Conservation (phyloP, 805 yeast species). For the Cyberlindnera bimundalis region DNA sequence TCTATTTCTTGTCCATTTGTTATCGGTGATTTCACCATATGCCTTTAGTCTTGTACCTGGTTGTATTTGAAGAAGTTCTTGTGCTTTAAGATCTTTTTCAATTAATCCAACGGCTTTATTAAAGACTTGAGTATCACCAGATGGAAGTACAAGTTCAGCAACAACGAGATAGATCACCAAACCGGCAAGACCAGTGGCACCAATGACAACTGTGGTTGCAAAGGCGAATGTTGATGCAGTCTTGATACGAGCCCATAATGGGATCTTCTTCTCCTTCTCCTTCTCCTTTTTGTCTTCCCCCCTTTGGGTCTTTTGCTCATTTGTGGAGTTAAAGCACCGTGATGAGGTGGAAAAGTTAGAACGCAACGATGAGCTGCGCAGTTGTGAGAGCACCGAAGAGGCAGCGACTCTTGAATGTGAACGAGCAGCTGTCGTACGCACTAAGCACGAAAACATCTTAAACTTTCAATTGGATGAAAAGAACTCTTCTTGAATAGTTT, state of each 20-base stretch:
- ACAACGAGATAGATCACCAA: slow-evolving; percentile 69
- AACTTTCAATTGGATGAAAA: too few relatives aligned
- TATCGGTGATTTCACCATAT: slow-evolving; percentile 68
- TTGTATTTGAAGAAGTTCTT: slow-evolving; percentile 45
- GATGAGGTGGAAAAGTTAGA: slow-evolving; percentile 9
- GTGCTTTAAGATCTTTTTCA: slow-evolving; percentile 62
- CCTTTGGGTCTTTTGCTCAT: too few relatives aligned
- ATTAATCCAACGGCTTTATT: slow-evolving; percentile 78
- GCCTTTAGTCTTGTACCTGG: slow-evolving; percentile 69
- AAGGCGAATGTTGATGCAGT: slow-evolving; percentile 59
- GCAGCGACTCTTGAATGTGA: neutral
- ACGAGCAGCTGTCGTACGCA: neutral
- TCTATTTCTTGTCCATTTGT: slow-evolving; percentile 85
- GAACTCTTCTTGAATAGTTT: neutral
- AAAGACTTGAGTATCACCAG: slow-evolving; percentile 88
- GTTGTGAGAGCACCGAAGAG: neutral
- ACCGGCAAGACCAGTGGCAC: slow-evolving; percentile 66
- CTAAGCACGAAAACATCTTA: neutral
- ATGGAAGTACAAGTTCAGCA: slow-evolving; percentile 80
- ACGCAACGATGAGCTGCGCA: slow-evolving; percentile 1
- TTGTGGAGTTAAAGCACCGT: slow-evolving; percentile 4
- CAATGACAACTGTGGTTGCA: slow-evolving; percentile 60
- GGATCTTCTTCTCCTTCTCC: slow-evolving; percentile 26
- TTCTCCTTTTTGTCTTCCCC: slow-evolving; percentile 3
- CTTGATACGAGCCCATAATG: slow-evolving; percentile 44